Conservation (phyloP, 805 yeast genomes). For the Ogataea sp. region DNA sequence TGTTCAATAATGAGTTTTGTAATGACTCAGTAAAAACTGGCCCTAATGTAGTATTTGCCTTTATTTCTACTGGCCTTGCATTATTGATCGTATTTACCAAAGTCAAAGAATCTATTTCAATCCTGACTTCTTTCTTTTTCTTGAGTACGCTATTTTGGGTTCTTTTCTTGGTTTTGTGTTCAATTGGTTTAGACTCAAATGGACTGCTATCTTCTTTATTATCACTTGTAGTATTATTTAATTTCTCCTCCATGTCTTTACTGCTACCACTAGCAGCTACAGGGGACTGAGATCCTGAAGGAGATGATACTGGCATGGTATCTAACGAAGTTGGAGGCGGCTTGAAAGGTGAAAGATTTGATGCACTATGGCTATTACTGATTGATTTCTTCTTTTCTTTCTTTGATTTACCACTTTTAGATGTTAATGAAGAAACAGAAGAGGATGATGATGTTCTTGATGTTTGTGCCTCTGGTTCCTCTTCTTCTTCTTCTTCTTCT, state of each 20-base stretch:
- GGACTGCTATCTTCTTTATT: not conserved
- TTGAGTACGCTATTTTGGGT: not conserved
- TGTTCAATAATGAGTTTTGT: no score
- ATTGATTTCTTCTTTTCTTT: not conserved
- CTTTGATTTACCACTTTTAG: no score
- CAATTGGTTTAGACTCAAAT: not conserved
- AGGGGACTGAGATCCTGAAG: not conserved
- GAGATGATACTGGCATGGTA: constrained; percentile 1
- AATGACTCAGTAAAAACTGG: no score
- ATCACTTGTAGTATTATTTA: not conserved
- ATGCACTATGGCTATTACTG: not conserved
- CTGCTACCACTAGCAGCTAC: not conserved
- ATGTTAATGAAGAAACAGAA: no score
- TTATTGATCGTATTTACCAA: no score
- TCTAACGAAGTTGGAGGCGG: not conserved
- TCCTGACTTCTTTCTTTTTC: not conserved
- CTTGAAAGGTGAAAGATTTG: not conserved
- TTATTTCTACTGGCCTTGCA: no score
- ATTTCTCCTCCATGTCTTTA: not conserved
- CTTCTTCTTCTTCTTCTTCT: not conserved
- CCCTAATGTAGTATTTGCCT: no score
- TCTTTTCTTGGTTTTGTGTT: not conserved
- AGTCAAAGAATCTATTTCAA: no score
- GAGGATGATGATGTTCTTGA: not conserved
- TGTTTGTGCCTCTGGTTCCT: not conserved